These are phyloP conservation scores for Vigna hirtella DNA, from an alignment of 306 rosid species.

Conservation along the genomic window DNA sequence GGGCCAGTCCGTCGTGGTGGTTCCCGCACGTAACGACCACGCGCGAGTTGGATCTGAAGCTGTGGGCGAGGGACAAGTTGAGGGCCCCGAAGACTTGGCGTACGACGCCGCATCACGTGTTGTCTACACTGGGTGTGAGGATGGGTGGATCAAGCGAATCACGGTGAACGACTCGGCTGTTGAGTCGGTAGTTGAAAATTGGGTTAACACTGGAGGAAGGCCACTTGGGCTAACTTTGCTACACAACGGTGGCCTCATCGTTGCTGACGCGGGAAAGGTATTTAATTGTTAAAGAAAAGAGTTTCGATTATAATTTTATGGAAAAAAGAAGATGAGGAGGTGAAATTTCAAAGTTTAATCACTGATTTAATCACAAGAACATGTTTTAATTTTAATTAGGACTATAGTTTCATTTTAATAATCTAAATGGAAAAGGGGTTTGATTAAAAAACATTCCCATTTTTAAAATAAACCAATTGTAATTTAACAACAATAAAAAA, in stretches of 20 bases:
- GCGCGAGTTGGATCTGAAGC: conserved; percentile 51
- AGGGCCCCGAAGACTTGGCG: conserved; percentile 61
- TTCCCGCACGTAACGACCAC: conserved; percentile 40
- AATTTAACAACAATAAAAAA: too few species aligned
- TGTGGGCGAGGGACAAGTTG: conserved; percentile 49
- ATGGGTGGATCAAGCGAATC: conserved; percentile 81
- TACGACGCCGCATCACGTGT: conserved; percentile 52
- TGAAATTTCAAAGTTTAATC: too few species aligned
- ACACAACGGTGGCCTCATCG: conserved; percentile 44
- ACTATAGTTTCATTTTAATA: too few species aligned
- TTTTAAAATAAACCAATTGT: too few species aligned
- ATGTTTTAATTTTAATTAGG: too few species aligned
- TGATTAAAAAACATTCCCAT: too few species aligned
- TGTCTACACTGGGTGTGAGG: conserved; percentile 70
- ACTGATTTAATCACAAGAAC: too few species aligned
- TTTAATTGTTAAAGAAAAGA: too few species aligned
- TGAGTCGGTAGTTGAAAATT: conserved; percentile 58
- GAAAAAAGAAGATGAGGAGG: too few species aligned
- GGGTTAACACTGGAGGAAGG: conserved; percentile 85
- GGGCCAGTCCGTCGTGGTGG: conserved; percentile 20
- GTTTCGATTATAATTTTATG: too few species aligned
- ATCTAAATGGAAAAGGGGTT: too few species aligned
- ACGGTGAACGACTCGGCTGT: conserved; percentile 55
- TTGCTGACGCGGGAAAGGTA: conserved; percentile 65
- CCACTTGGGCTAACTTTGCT: conserved; percentile 68